phyloP scores from a whole-genome alignment of 768 basidiomycete species.

The Phanerochaete carnosa region DNA sequence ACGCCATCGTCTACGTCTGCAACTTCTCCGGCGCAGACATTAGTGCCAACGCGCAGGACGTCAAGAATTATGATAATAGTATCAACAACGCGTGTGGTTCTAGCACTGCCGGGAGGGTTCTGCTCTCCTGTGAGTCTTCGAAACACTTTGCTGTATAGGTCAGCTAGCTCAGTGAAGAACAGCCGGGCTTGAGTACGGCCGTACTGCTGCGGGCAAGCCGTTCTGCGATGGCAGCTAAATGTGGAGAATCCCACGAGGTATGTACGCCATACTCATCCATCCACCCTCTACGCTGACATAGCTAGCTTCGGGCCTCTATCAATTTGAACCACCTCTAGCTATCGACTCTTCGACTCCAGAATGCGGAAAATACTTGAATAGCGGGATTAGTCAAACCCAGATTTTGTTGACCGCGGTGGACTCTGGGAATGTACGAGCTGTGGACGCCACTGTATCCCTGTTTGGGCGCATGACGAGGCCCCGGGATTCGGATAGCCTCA shows the following conservation, averaged over 20 bases:
- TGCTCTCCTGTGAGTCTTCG: background rate
- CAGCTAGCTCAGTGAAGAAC: background rate
- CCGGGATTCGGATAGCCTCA: background rate
- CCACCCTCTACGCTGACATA: no score
- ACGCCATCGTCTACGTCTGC: slow-evolving; percentile 1
- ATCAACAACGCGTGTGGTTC: slow-evolving; percentile 1
- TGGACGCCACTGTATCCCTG: background rate
- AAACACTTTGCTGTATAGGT: background rate
- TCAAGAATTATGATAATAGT: background rate
- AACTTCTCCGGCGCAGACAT: background rate
- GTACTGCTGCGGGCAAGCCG: background rate
- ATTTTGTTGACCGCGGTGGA: background rate
- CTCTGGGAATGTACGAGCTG: background rate
- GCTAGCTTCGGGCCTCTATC: no score
- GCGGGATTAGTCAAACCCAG: background rate
- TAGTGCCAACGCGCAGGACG: background rate
- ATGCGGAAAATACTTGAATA: no score
- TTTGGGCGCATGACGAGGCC: background rate
- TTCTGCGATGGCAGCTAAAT: slow-evolving; percentile 2
- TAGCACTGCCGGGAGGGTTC: background rate
- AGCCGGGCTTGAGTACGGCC: background rate
- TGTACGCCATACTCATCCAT: no score
- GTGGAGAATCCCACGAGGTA: background rate
- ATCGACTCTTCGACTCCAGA: no score
- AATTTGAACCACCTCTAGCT: no score